Evolutionary conservation across 2,329 filamentous ascomycete species (phyloP).

Genomic region (Raffaelea deltoideospora): DNA sequence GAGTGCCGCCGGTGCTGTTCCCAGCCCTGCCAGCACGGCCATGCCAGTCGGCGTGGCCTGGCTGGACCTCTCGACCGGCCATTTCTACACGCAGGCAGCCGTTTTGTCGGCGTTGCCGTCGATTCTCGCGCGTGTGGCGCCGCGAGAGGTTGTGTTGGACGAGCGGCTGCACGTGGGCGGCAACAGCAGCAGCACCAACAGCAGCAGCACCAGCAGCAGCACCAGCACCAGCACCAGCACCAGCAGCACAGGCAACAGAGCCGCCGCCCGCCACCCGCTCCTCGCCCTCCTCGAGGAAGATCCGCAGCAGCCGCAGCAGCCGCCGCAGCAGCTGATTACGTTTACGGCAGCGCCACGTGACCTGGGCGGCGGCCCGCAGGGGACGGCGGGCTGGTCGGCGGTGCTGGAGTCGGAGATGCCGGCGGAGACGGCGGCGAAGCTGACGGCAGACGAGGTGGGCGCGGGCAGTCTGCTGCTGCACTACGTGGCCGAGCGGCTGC

Average conservation of each 20-base stretch:
- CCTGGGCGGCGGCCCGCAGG: slow-evolving; percentile 11
- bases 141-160: slow-evolving; percentile 72
- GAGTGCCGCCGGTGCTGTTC: background rate
- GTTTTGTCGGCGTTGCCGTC: slow-evolving; percentile 60
- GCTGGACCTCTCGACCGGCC: slow-evolving; percentile 88
- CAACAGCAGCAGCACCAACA: too few species aligned
- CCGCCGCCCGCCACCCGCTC: slow-evolving; percentile 45
- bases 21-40: background rate
- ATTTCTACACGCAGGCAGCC: slow-evolving; percentile 75
- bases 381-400: slow-evolving; percentile 51
- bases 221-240: background rate
- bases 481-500: slow-evolving; percentile 68
- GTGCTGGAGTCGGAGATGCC: slow-evolving; percentile 65
- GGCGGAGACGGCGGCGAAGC: slow-evolving; percentile 32
- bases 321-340: slow-evolving; percentile 60
- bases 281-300: slow-evolving; percentile 59
- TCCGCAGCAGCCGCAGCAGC: slow-evolving; percentile 8
- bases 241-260: slow-evolving; percentile 22
- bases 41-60: slow-evolving; percentile 62
- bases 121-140: slow-evolving; percentile 65
- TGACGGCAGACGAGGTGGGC: slow-evolving; percentile 53
- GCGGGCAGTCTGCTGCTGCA: slow-evolving; percentile 72
- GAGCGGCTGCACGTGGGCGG: slow-evolving; percentile 31
- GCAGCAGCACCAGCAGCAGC: background rate
- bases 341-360: slow-evolving; percentile 29